A percentile compares a stretch with the other conserved stretches of the same genome.
These are phyloP conservation scores for Calvatia gigantea DNA, from an alignment of 768 basidiomycete species.

Conservation along the genomic window DNA sequence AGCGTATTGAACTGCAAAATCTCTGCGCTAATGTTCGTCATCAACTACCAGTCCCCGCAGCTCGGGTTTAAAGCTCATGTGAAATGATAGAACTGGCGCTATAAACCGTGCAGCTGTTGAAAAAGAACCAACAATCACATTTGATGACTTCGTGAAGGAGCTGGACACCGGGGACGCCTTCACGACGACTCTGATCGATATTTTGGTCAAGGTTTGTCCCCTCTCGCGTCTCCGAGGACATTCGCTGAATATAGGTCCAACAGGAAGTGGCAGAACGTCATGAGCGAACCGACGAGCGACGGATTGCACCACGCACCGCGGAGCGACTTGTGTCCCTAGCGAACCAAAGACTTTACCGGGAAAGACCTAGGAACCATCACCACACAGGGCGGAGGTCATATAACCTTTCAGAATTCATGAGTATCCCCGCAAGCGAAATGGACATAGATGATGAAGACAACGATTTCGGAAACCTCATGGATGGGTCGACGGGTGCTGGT, in stretches of 20 bases:
- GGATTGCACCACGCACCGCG: constrained; percentile 65
- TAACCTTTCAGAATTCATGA: constrained; percentile 50
- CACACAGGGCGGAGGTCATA: constrained; percentile 32
- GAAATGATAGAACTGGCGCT: constrained; percentile 55
- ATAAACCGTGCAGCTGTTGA: constrained; percentile 68
- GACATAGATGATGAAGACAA: constrained; percentile 75
- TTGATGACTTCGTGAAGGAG: constrained; percentile 73
- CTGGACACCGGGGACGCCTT: constrained; percentile 79
- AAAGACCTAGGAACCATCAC: constrained; percentile 31
- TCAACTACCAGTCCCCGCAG: not conserved
- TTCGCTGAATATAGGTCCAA: not conserved
- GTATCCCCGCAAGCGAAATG: constrained; percentile 51
- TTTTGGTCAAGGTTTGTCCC: constrained; percentile 68
- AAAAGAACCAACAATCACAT: constrained; percentile 65
- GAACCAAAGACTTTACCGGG: constrained; percentile 49
- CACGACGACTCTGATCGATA: constrained; percentile 70
- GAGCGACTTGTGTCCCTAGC: constrained; percentile 58
- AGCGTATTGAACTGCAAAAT: constrained; percentile 73
- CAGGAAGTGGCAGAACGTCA: constrained; percentile 80
- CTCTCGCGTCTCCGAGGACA: not conserved
- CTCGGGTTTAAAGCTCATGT: not conserved
- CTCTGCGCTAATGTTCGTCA: constrained; percentile 72
- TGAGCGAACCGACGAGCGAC: constrained; percentile 52
- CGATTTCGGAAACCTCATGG: constrained; percentile 44
- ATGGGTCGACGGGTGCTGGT: constrained; percentile 30